Base-by-base conservation (phyloP, 768 basidiomycete species). In the Goffeauzyma gilvescens region DNA sequence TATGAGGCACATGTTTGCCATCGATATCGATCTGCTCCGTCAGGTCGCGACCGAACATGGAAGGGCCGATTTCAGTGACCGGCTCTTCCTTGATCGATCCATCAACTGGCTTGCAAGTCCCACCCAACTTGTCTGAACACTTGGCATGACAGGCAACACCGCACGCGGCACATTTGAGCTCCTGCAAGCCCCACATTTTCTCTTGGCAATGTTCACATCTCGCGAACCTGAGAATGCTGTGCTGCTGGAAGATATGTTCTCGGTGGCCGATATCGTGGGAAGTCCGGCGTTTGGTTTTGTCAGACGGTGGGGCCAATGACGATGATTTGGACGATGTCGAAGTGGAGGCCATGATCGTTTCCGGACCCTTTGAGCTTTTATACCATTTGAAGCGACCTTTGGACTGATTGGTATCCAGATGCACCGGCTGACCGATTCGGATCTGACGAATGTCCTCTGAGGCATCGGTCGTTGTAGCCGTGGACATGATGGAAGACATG, bases 181-280 rank as follows among this genome's bases (percentile, higher is more conserved):
- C 68, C 32, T 89, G 86, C n/a, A 87, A 75, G 6, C 90, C 90
- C 87, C 89, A 98, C 77, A 96, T 77, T 69, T 96, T 98, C 59
- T 96, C 93, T 25, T 78, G 79, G 58, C 93, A 98, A 42, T 89
- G 79, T 55, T 96, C 93, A 58, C 93, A 98, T 31, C 83, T 73
- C 22, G 83, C 78, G 45, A 93, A 81, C 27, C 89, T 75, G 44
- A 96, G 68, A 22, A 87, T 74, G 54, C 78, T 90, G 50, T 83
- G 68, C 50, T 81, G 85, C 57, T 85, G 81, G 71, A 96, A 96
- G 48, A 71, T 72, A 60, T 98, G 93, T 44, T 81, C 78, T 26
- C 70, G 54, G 51, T 54, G 25, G 1, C 55, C 58, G 32, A 54
- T 50, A 36, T 63, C 62, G 14, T 57, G 55, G 17, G 51, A 51